Conservation (phyloP, 305 asterid species). For the Solanum chacoense region DNA sequence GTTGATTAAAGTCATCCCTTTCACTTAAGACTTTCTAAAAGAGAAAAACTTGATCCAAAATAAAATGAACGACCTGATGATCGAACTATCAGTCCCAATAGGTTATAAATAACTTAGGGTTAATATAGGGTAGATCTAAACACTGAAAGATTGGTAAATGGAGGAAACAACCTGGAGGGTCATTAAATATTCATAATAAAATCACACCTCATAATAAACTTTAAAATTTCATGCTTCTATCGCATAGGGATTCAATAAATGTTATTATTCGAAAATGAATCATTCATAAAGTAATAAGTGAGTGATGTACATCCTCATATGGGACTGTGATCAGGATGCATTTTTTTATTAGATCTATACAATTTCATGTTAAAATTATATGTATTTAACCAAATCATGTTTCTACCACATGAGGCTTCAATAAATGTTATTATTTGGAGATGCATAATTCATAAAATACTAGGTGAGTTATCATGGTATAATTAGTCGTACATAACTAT, state of each 20-base stretch:
- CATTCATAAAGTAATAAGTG: neutral
- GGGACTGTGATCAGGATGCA: neutral
- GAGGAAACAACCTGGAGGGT: neutral
- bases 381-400: neutral
- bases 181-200: neutral
- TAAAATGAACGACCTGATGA: too few relatives aligned
- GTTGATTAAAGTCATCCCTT: too few relatives aligned
- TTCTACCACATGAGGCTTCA: neutral
- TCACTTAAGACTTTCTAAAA: too few relatives aligned
- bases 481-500: too few relatives aligned
- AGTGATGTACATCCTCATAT: neutral
- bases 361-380: neutral
- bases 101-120: too few relatives aligned
- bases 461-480: neutral
- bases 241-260: neutral
- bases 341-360: neutral
- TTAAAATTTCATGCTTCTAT: neutral
- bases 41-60: too few relatives aligned
- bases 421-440: neutral
- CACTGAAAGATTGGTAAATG: too few relatives aligned
- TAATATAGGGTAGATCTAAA: too few relatives aligned
- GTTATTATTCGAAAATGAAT: neutral
- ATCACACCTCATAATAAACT: neutral
- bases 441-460: neutral
- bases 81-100: too few relatives aligned